Evolutionary conservation across 495 filamentous ascomycete species (phyloP), one percentile per base, ranked within the genome.

Genomic region (Penicillium longicatenatum): DNA sequence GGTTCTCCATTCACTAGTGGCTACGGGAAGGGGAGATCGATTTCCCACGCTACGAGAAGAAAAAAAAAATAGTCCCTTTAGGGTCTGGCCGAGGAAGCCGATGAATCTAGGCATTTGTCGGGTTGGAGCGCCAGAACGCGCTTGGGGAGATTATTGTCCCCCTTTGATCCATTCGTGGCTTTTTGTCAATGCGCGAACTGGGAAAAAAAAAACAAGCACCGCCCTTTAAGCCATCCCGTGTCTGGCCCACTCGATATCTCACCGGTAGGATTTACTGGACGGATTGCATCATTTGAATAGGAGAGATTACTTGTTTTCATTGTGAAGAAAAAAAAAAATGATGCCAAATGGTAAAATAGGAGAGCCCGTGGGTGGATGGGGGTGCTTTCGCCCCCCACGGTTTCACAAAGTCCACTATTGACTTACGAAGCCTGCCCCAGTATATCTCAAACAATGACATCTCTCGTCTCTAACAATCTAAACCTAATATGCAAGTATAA

Each of bases 211-310:
- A 67, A 61, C 41, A 61, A 57, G 39, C 42, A 43, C 51, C 50
- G 39, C 64, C 51, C 52, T 56, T 64, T 67, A 44, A 41, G 52
- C 47, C 54, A 67, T 59, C 59, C 65, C 62, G 59, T 63, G 65
- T 64, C 52, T 62, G 57, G 57, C 49, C 65, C 65, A 60, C 62
- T 29, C 57, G 46, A 57, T 30, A 49, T 44, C 47, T 65, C 64
- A 65, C 57, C 59, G 57, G 65, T 44, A 62, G 55, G 29, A 50
- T 16, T 12, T 57, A 31, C 44, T 45, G 39, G 54, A 43, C 56
- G 59, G 42, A 60, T 58, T 54, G 45, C 45, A 57, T 54, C 50
- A 54, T 56, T 22, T 7, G 17, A 5, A 20, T 37, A 29, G n/a
- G 49, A 14, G 24, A 35, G 5, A 43, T 17, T 29, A 20, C 20